phyloP scores from a whole-genome alignment of 2,329 filamentous ascomycete species.

The Clarireedia monteithiana region DNA sequence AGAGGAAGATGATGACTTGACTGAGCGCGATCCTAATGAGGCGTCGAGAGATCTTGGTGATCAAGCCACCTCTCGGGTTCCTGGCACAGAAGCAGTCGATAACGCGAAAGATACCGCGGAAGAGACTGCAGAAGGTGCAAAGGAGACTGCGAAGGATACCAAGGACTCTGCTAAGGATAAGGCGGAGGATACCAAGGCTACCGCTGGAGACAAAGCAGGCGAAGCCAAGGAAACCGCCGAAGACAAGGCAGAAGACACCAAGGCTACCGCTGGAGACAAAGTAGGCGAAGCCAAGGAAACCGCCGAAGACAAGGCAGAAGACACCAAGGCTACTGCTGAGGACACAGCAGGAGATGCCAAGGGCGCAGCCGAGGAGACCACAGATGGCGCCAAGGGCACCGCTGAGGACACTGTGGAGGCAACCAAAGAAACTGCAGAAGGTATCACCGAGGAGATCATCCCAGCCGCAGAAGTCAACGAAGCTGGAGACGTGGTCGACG shows the following conservation, averaged over 20 bases:
- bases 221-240: background rate
- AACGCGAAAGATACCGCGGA: too few relatives aligned
- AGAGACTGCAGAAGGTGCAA: too few relatives aligned
- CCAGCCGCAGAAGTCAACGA: constrained; percentile 32
- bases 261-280: background rate
- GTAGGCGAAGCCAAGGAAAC: background rate
- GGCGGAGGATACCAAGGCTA: background rate
- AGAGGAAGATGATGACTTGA: constrained; percentile 1
- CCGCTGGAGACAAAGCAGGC: background rate
- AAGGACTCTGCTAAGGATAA: background rate
- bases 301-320: background rate
- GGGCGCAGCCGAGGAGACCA: background rate
- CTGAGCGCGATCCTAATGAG: constrained; percentile 8
- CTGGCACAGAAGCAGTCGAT: too few relatives aligned
- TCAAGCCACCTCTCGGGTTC: background rate
- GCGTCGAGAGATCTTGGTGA: background rate
- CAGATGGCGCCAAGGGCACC: background rate
- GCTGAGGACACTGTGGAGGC: background rate
- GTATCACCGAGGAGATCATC: background rate
- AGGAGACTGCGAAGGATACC: too few relatives aligned
- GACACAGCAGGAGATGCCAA: background rate
- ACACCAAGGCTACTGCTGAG: background rate
- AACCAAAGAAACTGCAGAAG: background rate
- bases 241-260: background rate
- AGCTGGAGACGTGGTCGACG: constrained; percentile 45